A percentile compares a stretch with the other conserved stretches of the same genome.
Evolutionary conservation across 345 rosid species (phyloP).

Genomic region (Gossypium herbaceum): DNA sequence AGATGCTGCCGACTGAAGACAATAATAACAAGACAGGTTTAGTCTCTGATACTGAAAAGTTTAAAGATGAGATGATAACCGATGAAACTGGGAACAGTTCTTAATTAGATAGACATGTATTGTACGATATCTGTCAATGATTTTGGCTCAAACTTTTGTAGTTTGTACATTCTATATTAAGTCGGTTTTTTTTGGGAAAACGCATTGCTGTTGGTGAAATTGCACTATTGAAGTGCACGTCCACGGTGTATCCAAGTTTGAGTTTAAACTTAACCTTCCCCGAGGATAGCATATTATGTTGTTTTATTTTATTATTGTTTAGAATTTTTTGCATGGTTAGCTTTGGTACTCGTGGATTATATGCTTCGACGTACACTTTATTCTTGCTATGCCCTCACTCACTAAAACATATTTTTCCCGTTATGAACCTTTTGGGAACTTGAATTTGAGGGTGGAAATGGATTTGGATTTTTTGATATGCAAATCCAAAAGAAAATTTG

Average conservation of each 20-base stretch:
- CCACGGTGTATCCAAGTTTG: neutral
- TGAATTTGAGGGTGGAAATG: too few species aligned
- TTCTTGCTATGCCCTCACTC: neutral
- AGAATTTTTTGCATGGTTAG: neutral
- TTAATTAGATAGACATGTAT: slow-evolving; percentile 17
- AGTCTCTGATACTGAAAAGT: slow-evolving; percentile 25
- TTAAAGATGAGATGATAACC: slow-evolving; percentile 24
- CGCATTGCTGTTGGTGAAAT: neutral
- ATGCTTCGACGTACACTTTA: neutral
- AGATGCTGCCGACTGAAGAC: slow-evolving; percentile 22
- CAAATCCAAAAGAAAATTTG: too few species aligned
- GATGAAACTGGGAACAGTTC: slow-evolving; percentile 23
- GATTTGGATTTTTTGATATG: too few species aligned
- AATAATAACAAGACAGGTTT: slow-evolving; percentile 24
- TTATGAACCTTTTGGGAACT: too few species aligned
- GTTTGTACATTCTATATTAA: slow-evolving; percentile 29
- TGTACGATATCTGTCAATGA: slow-evolving; percentile 17
- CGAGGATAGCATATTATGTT: neutral
- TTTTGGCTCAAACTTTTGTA: neutral
- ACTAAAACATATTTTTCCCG: neutral
- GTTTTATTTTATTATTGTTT: neutral
- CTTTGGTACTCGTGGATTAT: too few species aligned
- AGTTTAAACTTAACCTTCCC: neutral
- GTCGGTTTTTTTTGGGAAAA: neutral
- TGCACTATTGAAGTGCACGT: neutral